Base-by-base conservation (phyloP, 768 basidiomycete species). In the Pulveroboletus sp. region DNA sequence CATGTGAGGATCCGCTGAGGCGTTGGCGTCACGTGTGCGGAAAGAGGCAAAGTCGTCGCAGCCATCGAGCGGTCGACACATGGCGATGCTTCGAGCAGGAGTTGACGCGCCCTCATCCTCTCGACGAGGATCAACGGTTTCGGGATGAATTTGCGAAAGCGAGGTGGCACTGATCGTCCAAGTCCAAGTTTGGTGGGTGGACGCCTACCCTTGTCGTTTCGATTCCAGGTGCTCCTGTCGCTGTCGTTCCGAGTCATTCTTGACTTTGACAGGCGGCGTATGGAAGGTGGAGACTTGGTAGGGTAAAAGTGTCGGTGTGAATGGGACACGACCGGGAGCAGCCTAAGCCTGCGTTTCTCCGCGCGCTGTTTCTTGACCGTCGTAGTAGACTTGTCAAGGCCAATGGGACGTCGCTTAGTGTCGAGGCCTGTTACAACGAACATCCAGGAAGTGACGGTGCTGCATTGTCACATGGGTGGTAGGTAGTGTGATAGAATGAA, bases 41-140 rank as follows among this genome's bases (percentile, higher is more conserved):
- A 32, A 16, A 33, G 11, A 13, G 44, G 50, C 2, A 32, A 24
- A 1, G 29, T 8, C 29, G 20, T 24, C 14, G 24, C 24, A 31
- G 14, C 27, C 47, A 16, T 40, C 23, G 43, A 33, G 19, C 35
- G 24, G 17, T 27, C 38, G 23, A 34, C 21, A 7, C 13, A 7
- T 3, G 51, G 24, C 7, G 47, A 35, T 9, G 40, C 21, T 17
- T 41, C 45, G 35, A 50, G 34, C 10, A 48, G 1, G 24, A 34
- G 14, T 29, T 52, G 54, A 27, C 48, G 58, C n/a, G 47, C 37
- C 29, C 52, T 63, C 58, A 60, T 63, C 47, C 51, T 57, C 46
- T 61, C 60, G 31, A 61, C 60, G 29, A 61, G 47, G 31, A 61
- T 52, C 39, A 61, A 25, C 2, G 60, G 60, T 36, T 57, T 63